Base-by-base conservation (phyloP, 129 eudicot genomes). In the Lactuca sativa region DNA sequence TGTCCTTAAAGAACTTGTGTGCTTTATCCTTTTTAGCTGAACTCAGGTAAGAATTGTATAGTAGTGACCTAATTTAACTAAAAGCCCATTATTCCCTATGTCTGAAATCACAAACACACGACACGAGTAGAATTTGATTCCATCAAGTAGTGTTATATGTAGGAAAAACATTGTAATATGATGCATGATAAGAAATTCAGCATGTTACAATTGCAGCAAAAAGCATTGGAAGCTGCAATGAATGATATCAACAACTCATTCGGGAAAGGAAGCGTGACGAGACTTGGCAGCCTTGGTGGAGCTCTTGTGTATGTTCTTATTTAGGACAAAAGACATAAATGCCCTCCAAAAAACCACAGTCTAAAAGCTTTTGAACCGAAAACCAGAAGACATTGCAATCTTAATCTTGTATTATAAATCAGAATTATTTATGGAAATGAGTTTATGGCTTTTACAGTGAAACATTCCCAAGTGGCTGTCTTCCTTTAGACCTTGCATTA, bases 401-500 rank as follows among this genome's bases (percentile, higher is more conserved):
- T 55, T 60, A 74, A 56, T 52, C 13, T 68, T 4, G 7, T 68
- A 4, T 51, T 41, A 17, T 56, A 5, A 68, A 58, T 59, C 54
- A 70, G 47, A 21, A 53, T 59, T 64, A 14, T 41, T 38, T 40
- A 55, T 17, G 15, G 34, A 69, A 10, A 30, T 62, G 7, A 18
- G 51, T 33, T 63, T 64, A 31, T 70, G 36, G 62, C 21, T 68
- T 56, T 69, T 85, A 70, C 84, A 93, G 99, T 60, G 99, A 93
- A 90, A 93, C 99, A 32, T 93, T 93, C 69, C 99, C 99, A 61
- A 90, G 99, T 82, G 99, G 99, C 43, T 90, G 97, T 82, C 85
- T 93, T 78, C 81, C 97, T n/a, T 80, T 93, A 64, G 99, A 93
- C 83, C 87, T 90, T 80, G 99, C 99, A 33, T 84, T 93, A 71